These are phyloP conservation scores for Kodamaea neixiangensis DNA, from an alignment of 805 yeast species.

Conservation along the genomic window DNA sequence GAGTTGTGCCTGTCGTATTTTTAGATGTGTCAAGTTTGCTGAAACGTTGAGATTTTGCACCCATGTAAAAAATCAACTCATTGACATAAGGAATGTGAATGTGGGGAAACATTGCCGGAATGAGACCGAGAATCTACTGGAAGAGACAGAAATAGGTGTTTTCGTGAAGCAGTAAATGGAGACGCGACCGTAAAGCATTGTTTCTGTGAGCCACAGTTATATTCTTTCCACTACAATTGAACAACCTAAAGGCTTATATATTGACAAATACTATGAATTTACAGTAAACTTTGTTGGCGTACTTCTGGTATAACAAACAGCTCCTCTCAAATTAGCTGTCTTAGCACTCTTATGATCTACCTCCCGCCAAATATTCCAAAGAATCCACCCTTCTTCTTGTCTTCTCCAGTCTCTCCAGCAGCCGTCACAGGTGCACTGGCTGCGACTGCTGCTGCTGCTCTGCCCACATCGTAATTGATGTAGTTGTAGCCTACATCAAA, in stretches of 20 bases:
- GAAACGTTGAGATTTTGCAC: background rate
- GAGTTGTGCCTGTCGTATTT: background rate
- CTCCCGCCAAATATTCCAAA: conserved; percentile 65
- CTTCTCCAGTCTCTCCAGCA: conserved; percentile 25
- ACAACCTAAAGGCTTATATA: background rate
- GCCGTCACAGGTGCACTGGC: conserved; percentile 16
- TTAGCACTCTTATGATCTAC: background rate
- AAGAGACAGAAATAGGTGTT: no score
- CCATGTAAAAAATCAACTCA: background rate
- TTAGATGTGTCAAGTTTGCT: background rate
- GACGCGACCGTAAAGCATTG: no score
- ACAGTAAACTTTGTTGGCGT: background rate
- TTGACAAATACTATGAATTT: background rate
- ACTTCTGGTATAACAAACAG: background rate
- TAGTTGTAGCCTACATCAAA: conserved; percentile 90
- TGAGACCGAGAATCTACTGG: no score
- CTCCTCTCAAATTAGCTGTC: background rate
- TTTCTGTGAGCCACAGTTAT: no score
- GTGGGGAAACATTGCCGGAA: no score
- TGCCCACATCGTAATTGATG: conserved; percentile 50
- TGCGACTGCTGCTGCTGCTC: conserved; percentile 13
- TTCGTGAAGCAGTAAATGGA: no score
- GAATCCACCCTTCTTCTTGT: conserved; percentile 60
- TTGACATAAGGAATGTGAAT: no score
- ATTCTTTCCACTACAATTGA: background rate